These are phyloP conservation scores for Moesziomyces parantarcticus DNA, from an alignment of 1,284 basidiomycete genomes.

Conservation along the genomic window DNA sequence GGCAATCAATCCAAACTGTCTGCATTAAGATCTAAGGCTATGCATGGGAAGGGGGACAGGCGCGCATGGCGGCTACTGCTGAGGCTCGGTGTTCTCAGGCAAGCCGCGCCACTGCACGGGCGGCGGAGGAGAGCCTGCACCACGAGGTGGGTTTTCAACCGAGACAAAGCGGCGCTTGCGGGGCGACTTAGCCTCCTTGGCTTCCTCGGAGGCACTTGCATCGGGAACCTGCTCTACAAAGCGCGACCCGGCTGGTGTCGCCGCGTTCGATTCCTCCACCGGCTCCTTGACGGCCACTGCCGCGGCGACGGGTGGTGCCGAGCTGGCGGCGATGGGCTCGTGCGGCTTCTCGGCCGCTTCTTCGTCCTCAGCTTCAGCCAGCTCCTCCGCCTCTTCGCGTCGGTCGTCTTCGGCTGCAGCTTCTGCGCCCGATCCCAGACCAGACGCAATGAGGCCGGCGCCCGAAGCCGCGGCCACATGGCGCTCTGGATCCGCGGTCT, in stretches of 20 bases:
- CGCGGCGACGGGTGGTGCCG: neutral
- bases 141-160: constrained; percentile 43
- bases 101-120: constrained; percentile 41
- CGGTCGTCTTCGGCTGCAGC: constrained; percentile 22
- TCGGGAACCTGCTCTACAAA: constrained; percentile 14
- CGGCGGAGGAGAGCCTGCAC: constrained; percentile 26
- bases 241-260: constrained; percentile 6
- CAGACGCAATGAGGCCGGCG: constrained; percentile 23
- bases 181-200: constrained; percentile 7
- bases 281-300: neutral
- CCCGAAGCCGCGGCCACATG: constrained; percentile 13
- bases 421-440: constrained; percentile 22
- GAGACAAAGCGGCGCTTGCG: constrained; percentile 27
- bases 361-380: constrained; percentile 17
- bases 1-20: no score
- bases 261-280: neutral
- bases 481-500: constrained; percentile 14
- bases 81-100: neutral
- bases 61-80: constrained; percentile 3
- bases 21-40: neutral
- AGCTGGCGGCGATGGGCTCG: neutral
- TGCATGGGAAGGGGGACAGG: neutral
- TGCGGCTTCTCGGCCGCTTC: neutral
- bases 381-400: constrained; percentile 15
- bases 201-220: neutral